Percentiles rank a stretch among this genome's conserved stretches.
Evolutionary conservation across 805 yeast genomes (phyloP).

Genomic region (Metschnikowia dekortorum): DNA sequence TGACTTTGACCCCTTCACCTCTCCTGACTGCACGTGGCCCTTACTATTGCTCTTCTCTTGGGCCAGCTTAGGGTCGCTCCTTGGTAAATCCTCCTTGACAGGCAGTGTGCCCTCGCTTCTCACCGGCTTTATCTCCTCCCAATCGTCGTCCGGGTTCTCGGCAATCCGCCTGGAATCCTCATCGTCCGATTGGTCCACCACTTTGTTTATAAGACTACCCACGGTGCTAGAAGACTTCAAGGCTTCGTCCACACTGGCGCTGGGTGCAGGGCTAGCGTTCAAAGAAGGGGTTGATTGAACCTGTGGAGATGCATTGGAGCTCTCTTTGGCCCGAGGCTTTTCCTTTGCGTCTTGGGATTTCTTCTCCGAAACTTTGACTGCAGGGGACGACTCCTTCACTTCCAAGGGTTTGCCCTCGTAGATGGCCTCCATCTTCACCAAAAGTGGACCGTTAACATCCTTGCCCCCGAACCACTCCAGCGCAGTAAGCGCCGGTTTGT

Average conservation of each 20-base stretch:
- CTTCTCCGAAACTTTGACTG: conserved; percentile 24
- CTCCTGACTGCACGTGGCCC: too few relatives aligned
- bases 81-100: too few relatives aligned
- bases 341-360: conserved; percentile 9
- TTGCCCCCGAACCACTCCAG: conserved; percentile 79
- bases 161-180: conserved; percentile 24
- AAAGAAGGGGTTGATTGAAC: background rate
- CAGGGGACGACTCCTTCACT: conserved; percentile 38
- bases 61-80: background rate
- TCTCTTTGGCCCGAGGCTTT: conserved; percentile 6
- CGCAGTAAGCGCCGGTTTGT: conserved; percentile 71
- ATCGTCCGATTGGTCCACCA: conserved; percentile 35
- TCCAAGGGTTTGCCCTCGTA: conserved; percentile 70
- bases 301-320: background rate
- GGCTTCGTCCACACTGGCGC: conserved; percentile 24
- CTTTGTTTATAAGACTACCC: conserved; percentile 32
- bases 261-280: conserved; percentile 9
- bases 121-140: conserved; percentile 35
- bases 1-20: conserved; percentile 2
- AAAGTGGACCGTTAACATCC: conserved; percentile 74
- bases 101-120: background rate
- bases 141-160: conserved; percentile 29
- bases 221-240: conserved; percentile 36
- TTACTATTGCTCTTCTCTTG: too few relatives aligned
- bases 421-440: conserved; percentile 68